Base-by-base conservation (phyloP, 2,329 filamentous ascomycete species). In the Talaromyces sp. region DNA sequence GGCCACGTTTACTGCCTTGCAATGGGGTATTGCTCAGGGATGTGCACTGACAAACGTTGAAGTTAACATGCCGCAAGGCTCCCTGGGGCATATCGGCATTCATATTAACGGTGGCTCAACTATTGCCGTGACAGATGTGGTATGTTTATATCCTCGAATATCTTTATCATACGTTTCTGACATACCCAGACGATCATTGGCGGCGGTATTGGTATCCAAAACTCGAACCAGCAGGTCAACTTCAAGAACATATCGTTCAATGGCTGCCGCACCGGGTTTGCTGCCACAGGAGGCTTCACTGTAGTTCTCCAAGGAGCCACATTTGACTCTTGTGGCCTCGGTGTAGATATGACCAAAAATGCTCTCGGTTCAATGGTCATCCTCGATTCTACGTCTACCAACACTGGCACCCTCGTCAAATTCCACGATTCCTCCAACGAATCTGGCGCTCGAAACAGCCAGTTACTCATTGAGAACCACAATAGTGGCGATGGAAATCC, bases 191-290 rank as follows among this genome's bases (percentile, higher is more conserved):
- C 43, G 9, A 61, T 73, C 57, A 64, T 61, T 27, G 71, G 71
- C 3, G 71, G 71, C 17, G 64, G 61, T 4, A 61, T 72, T 19
- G 71, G 70, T 19, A 73, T 73, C 62, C 66, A 68, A 46, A 63
- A 72, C 21, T 68, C 60, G 43, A 71, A 71, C 14, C 71, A 73
- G 55, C 71, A 73, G 58, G 71, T 70, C 67, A 69, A 71, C 9
- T 70, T 74, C 62, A 85, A 84, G 69, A 71, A 75, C 1, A 70
- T 78, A 38, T 82, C 76, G 67, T 89, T 86, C 73, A 83, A 78
- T 61, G 87, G 87, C 66, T 88, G 86, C 67, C 82, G 80, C 2
- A 80, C 78, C 1, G 70, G 75, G 0, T 77, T 88, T 32, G 75
- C 76, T 1, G 78, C 82, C 52, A 79, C 69, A 1, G 70, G 67